These are phyloP conservation scores for Metschnikowia lunata DNA, from an alignment of 805 yeast genomes.

Conservation along the genomic window DNA sequence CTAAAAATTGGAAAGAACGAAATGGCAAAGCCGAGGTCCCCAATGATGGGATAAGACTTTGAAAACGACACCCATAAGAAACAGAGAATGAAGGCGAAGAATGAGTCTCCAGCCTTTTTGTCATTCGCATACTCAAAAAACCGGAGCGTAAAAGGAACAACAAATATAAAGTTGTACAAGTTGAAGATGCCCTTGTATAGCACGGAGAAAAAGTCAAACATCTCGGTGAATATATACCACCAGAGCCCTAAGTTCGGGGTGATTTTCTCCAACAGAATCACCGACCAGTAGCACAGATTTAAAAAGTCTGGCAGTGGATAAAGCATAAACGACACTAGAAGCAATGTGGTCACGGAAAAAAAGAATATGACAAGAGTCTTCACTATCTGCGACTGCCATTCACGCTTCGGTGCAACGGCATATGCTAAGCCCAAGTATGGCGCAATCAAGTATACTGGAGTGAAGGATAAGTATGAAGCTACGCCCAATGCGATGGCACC, in stretches of 20 bases:
- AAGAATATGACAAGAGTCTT: slow-evolving; percentile 11
- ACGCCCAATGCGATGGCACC: slow-evolving; percentile 54
- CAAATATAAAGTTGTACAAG: slow-evolving; percentile 59
- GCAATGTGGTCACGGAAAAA: slow-evolving; percentile 21
- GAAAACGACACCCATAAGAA: slow-evolving; percentile 52
- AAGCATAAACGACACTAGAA: slow-evolving; percentile 36
- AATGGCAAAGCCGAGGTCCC: slow-evolving; percentile 57
- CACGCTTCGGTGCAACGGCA: slow-evolving; percentile 14
- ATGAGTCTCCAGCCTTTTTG: slow-evolving; percentile 41
- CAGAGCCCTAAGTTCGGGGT: slow-evolving; percentile 91
- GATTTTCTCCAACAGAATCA: slow-evolving; percentile 60
- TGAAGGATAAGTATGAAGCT: slow-evolving; percentile 60
- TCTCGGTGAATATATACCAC: slow-evolving; percentile 98
- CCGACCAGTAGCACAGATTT: slow-evolving; percentile 44
- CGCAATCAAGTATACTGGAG: slow-evolving; percentile 55
- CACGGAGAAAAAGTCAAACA: slow-evolving; percentile 83
- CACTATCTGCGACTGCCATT: slow-evolving; percentile 10
- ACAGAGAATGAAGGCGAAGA: slow-evolving; percentile 48
- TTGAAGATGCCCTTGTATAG: slow-evolving; percentile 85
- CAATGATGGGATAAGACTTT: slow-evolving; percentile 81
- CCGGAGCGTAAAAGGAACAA: slow-evolving; percentile 71
- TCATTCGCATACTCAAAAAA: slow-evolving; percentile 36
- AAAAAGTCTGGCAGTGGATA: slow-evolving; percentile 38
- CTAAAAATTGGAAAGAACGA: slow-evolving; percentile 41
- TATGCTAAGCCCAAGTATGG: slow-evolving; percentile 47